Evolutionary conservation across 2,329 filamentous ascomycete species (phyloP).

Genomic region (Aspergillus aculeatus): DNA sequence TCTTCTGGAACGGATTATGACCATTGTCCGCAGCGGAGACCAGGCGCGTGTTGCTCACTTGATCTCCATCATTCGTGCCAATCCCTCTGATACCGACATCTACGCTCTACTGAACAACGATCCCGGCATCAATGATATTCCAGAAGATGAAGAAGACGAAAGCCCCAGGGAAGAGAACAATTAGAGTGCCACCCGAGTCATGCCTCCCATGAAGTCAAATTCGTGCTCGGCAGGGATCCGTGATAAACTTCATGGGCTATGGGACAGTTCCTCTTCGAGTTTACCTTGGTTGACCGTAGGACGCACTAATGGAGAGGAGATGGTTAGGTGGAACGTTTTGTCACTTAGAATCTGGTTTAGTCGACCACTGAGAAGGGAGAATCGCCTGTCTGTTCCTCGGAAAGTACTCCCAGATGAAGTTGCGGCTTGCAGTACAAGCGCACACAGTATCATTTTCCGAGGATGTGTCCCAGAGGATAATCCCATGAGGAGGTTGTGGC

Average conservation of each 20-base stretch:
- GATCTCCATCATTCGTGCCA: slow-evolving; percentile 29
- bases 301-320: not conserved
- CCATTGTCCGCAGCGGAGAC: slow-evolving; percentile 23
- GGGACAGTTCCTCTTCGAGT: not conserved
- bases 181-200: not conserved
- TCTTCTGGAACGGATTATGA: slow-evolving; percentile 27
- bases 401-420: not conserved
- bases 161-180: not conserved
- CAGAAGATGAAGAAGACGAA: not conserved
- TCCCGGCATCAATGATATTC: not conserved
- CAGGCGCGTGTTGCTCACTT: slow-evolving; percentile 24
- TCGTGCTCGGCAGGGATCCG: not conserved
- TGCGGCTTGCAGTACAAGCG: not conserved
- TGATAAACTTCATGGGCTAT: not conserved
- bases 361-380: not conserved
- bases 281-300: not conserved
- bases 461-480: not conserved
- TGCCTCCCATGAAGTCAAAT: not conserved
- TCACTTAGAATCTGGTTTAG: not conserved
- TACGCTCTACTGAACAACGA: slow-evolving; percentile 20
- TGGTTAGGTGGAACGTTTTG: not conserved
- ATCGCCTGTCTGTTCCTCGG: not conserved
- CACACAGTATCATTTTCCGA: not conserved
- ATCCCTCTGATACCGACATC: slow-evolving; percentile 29
- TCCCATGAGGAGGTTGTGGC: not conserved